Evolutionary conservation across 2,329 filamentous ascomycete genomes (phyloP).

Genomic region (Akanthomyces uredinophilus): DNA sequence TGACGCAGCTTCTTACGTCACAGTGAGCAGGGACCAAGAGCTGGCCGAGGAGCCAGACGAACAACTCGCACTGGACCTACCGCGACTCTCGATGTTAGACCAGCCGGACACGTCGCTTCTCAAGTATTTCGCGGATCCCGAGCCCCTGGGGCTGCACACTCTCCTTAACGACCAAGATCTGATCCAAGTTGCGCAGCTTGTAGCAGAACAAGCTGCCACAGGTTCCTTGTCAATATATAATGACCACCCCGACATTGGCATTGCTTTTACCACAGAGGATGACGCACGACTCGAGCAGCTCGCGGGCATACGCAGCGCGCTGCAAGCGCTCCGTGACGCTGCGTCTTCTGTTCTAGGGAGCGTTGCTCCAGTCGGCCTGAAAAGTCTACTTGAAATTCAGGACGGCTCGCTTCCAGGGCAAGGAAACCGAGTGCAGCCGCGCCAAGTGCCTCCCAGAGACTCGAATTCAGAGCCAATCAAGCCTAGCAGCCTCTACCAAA

Average conservation of each 20-base stretch:
- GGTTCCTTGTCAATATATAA: conserved; percentile 38
- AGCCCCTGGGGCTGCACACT: conserved; percentile 44
- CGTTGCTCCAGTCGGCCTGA: conserved; percentile 34
- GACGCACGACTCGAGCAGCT: conserved; percentile 37
- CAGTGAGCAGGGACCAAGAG: conserved; percentile 47
- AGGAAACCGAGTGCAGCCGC: conserved; percentile 46
- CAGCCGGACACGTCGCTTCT: conserved; percentile 45
- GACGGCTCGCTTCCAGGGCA: conserved; percentile 51
- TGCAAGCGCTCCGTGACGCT: conserved; percentile 41
- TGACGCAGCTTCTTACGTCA: conserved; percentile 47
- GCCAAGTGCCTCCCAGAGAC: conserved; percentile 39
- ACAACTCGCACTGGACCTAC: conserved; percentile 44
- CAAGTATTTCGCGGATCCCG: conserved; percentile 55
- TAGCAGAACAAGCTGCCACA: conserved; percentile 64
- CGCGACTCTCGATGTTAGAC: conserved; percentile 43
- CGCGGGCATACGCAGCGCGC: conserved; percentile 40
- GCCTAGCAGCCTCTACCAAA: conserved; percentile 52
- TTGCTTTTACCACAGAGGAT: conserved; percentile 19
- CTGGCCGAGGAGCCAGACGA: conserved; percentile 41
- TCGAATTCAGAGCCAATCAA: conserved; percentile 41
- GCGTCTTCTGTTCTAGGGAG: conserved; percentile 41
- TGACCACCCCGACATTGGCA: conserved; percentile 19
- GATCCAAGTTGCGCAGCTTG: conserved; percentile 62
- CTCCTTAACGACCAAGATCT: conserved; percentile 52
- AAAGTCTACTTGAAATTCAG: conserved; percentile 50